A percentile compares a stretch with the other conserved stretches of the same genome.
phyloP scores from a whole-genome alignment of 306 rosid species.

The Acacia acuminata region DNA sequence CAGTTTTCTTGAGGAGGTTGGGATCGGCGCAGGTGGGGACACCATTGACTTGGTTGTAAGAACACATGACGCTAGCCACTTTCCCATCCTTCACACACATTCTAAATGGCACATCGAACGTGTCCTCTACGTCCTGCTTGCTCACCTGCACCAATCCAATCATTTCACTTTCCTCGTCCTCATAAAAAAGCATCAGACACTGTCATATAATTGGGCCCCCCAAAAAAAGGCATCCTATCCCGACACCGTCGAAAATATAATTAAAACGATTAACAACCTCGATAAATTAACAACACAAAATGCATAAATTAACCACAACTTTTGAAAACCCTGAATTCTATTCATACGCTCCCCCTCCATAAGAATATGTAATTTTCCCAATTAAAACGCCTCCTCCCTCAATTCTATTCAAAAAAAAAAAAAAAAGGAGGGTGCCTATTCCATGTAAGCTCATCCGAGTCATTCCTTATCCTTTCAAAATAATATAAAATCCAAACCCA shows the following conservation, averaged over 20 bases:
- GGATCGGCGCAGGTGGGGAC: constrained; percentile 98
- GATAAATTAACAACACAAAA: no score
- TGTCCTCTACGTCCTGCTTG: constrained; percentile 88
- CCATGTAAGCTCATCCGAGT: constrained; percentile 8
- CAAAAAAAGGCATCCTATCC: no score
- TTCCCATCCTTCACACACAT: constrained; percentile 90
- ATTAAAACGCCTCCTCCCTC: no score
- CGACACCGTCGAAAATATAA: no score
- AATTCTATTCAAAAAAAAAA: no score
- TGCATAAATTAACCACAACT: no score
- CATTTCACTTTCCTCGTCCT: not conserved
- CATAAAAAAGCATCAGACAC: no score
- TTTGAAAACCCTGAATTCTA: no score
- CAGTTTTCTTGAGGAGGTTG: constrained; percentile 66
- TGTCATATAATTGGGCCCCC: not conserved
- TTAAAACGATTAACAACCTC: no score
- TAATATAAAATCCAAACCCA: not conserved
- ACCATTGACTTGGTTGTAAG: constrained; percentile 94
- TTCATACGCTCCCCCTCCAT: no score
- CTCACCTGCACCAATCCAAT: constrained; percentile 55
- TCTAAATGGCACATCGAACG: constrained; percentile 83
- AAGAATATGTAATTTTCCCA: no score
- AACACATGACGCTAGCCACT: constrained; percentile 94
- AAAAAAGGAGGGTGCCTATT: constrained; percentile 10
- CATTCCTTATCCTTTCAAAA: constrained; percentile 24